phyloP scores from a whole-genome alignment of 139 green algal genomes.

The Chloropicon primus region DNA sequence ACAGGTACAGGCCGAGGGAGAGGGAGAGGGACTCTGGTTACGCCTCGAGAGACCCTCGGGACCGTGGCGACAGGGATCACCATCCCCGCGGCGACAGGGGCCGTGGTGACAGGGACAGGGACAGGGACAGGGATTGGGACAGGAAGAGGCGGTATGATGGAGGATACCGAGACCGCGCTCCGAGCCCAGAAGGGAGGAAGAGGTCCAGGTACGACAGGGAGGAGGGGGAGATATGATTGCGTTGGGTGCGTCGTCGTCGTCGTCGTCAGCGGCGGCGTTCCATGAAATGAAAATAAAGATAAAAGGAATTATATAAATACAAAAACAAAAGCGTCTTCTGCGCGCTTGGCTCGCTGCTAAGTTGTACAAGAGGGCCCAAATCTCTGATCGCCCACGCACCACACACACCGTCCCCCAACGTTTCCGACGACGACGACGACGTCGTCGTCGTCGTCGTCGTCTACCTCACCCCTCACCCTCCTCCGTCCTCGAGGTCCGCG shows the following conservation, averaged over 20 bases:
- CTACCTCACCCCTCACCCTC: background rate
- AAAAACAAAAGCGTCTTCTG: no score
- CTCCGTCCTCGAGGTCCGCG: slow-evolving; percentile 31
- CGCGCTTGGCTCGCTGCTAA: no score
- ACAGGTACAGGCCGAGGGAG: background rate
- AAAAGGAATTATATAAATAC: no score
- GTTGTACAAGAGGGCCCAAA: no score
- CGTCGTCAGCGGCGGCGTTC: no score
- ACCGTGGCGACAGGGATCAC: background rate
- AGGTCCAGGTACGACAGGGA: background rate
- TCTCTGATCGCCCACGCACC: no score
- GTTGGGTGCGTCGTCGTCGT: background rate
- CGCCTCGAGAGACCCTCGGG: no score
- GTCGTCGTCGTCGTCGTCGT: background rate
- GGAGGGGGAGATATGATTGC: background rate
- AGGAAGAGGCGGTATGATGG: background rate
- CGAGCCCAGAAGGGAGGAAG: background rate
- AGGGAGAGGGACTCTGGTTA: no score
- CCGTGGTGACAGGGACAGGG: background rate
- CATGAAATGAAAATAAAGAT: no score
- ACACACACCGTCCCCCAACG: no score
- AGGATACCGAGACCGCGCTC: background rate
- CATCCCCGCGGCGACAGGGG: background rate
- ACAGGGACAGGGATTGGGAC: background rate
- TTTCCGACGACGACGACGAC: no score